These are phyloP conservation scores for Hypomontagnella submonticulosa DNA, from an alignment of 495 filamentous ascomycete species.

Conservation along the genomic window DNA sequence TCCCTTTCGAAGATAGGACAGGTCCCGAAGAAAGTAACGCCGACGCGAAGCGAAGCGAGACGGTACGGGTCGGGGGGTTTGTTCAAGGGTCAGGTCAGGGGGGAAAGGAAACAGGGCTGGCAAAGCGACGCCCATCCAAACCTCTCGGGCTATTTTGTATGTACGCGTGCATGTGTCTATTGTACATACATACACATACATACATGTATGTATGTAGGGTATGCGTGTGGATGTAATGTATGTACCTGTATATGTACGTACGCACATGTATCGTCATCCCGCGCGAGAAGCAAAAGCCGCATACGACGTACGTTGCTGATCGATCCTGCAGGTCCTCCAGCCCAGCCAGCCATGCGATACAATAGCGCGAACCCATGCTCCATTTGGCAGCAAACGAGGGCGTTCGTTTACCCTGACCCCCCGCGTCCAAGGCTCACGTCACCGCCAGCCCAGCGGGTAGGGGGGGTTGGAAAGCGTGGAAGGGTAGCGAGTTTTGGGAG, in stretches of 20 bases:
- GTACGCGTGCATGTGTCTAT: background rate
- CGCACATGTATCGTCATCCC: slow-evolving; percentile 16
- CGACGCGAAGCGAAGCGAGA: slow-evolving; percentile 29
- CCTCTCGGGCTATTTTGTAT: background rate
- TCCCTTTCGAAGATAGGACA: slow-evolving; percentile 9
- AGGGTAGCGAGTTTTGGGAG: background rate
- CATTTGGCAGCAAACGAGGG: slow-evolving; percentile 10
- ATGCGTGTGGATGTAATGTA: background rate
- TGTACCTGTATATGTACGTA: slow-evolving; percentile 1
- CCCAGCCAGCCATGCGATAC: slow-evolving; percentile 19
- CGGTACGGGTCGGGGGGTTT: slow-evolving; percentile 5
- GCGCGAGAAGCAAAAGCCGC: slow-evolving; percentile 18
- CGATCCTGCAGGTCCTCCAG: slow-evolving; percentile 32
- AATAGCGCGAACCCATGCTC: slow-evolving; percentile 25
- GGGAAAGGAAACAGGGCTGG: background rate
- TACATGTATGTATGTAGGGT: background rate
- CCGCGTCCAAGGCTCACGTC: slow-evolving; percentile 31
- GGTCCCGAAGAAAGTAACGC: slow-evolving; percentile 11
- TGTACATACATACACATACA: background rate
- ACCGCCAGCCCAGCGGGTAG: slow-evolving; percentile 15
- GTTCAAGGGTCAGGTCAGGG: slow-evolving; percentile 5
- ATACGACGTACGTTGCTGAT: slow-evolving; percentile 27
- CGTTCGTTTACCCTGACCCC: slow-evolving; percentile 18
- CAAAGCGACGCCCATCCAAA: too few species aligned
- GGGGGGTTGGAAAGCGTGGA: background rate